Evolutionary conservation across 176 grass and related monocot genomes (phyloP).

Genomic region (Secale cereale): DNA sequence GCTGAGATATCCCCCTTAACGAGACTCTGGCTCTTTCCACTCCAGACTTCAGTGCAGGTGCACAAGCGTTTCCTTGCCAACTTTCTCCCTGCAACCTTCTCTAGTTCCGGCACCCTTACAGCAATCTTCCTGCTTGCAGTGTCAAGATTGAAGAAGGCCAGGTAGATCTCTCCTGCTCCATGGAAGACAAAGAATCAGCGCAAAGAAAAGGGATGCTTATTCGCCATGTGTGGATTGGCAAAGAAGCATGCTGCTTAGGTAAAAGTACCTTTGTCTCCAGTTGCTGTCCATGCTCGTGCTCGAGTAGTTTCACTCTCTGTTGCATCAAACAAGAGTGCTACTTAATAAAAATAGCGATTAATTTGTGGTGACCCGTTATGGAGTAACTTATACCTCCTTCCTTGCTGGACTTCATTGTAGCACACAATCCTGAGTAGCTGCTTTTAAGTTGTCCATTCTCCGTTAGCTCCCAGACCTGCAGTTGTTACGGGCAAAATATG

Average conservation of each 20-base stretch:
- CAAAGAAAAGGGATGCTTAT: background rate
- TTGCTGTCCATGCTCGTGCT: conserved; percentile 68
- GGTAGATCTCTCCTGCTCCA: conserved; percentile 71
- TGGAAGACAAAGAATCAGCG: background rate
- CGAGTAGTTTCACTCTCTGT: conserved; percentile 27
- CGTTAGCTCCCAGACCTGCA: conserved; percentile 84
- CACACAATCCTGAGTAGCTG: conserved; percentile 81
- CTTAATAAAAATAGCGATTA: conserved; percentile 16
- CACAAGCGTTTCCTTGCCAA: conserved; percentile 40
- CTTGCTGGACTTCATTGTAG: conserved; percentile 40
- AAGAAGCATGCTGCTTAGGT: background rate
- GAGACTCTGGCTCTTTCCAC: conserved; percentile 15
- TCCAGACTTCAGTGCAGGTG: conserved; percentile 60
- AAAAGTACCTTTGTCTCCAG: conserved; percentile 66
- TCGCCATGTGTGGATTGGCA: background rate
- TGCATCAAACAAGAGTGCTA: conserved; percentile 28
- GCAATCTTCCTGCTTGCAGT: conserved; percentile 29
- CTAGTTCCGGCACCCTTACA: conserved; percentile 53
- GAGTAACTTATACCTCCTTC: conserved; percentile 18
- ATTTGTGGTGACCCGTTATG: background rate
- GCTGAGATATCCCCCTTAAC: conserved; percentile 41
- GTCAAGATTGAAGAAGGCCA: conserved; percentile 84
- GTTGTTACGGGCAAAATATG: conserved; percentile 8
- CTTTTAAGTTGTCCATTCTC: conserved; percentile 78
- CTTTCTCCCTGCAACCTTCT: conserved; percentile 19